phyloP scores from a whole-genome alignment of 805 yeast species.

The Metschnikowia lochheadii region DNA sequence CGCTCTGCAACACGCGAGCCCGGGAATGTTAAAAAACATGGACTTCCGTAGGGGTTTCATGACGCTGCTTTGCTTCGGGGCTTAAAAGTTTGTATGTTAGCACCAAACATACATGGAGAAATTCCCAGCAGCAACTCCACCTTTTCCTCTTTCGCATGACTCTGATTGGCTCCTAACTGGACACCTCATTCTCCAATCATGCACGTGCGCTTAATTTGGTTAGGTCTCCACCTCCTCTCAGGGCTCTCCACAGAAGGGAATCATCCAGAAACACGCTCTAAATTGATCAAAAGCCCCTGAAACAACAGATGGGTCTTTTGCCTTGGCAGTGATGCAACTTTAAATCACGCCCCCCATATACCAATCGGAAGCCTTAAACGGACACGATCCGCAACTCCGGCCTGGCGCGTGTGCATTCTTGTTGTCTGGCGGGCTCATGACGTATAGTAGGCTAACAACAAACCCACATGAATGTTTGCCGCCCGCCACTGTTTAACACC shows the following conservation, averaged over 20 bases:
- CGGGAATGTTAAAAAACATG: neutral
- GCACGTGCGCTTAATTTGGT: slow-evolving; percentile 1
- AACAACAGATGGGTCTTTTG: neutral
- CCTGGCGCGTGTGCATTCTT: neutral
- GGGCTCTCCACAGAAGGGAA: neutral
- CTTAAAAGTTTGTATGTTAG: neutral
- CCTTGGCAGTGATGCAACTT: neutral
- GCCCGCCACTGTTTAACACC: neutral
- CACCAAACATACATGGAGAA: neutral
- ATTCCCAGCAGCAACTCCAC: neutral
- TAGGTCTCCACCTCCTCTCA: neutral
- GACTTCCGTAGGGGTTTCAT: neutral
- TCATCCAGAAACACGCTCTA: neutral
- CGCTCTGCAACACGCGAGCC: neutral
- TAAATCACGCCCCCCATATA: neutral
- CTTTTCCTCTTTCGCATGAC: neutral
- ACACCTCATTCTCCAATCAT: neutral
- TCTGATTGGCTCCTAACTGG: neutral
- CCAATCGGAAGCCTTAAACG: neutral
- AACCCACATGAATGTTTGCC: neutral
- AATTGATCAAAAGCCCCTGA: neutral
- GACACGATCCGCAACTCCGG: neutral
- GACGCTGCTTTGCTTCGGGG: neutral
- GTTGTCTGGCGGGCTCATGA: neutral
- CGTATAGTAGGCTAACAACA: neutral